Evolutionary conservation across 106 monocot genomes (phyloP), one percentile per base, ranked within the genome.

Genomic region (Allium cepa): DNA sequence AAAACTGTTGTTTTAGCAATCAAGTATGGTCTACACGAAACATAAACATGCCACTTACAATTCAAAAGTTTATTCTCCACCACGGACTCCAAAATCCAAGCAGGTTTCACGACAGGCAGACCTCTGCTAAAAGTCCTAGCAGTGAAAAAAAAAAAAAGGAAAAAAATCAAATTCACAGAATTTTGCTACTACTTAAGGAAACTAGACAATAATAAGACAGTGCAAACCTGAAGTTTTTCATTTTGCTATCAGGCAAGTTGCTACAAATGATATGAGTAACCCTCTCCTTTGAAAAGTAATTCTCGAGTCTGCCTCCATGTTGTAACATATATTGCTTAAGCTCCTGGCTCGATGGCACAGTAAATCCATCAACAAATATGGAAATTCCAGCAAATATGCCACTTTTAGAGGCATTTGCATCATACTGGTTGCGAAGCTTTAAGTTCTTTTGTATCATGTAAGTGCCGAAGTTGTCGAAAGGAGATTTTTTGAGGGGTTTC

Each of bases 191-290:
- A 62, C 8, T 12, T 26, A 26, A 26, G 36, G 18, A 62, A 62
- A 64, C n/a, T 46, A 9, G 45, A 64, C 53, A 55, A 55, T 15
- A 11, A 55, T 2, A 55, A 6, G 28, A 8, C 5, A 26, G 36
- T 58, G n/a, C 49, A 6, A 46, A 95, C 96, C 92, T 86, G 13
- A 92, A 22, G 64, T 99, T 99, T 70, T 68, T 99, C 73, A 82
- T 75, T 66, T 99, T 99, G 63, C 82, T 87, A 65, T 85, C 84
- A 27, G 97, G 87, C 53, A 99, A 87, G 73, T 92, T 75, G 68
- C 79, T 87, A 50, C 97, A 99, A 10, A 99, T 79, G 62, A 99
- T 93, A 63, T 99, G 97, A 7, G 87, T 93, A 12, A 99, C 97
- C 0, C 81, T 70, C 22, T 83, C 66, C 79, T 72, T 87, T 17